Evolutionary conservation across 2,329 filamentous ascomycete species (phyloP).

Genomic region (Myriosclerotinia duriaeana): DNA sequence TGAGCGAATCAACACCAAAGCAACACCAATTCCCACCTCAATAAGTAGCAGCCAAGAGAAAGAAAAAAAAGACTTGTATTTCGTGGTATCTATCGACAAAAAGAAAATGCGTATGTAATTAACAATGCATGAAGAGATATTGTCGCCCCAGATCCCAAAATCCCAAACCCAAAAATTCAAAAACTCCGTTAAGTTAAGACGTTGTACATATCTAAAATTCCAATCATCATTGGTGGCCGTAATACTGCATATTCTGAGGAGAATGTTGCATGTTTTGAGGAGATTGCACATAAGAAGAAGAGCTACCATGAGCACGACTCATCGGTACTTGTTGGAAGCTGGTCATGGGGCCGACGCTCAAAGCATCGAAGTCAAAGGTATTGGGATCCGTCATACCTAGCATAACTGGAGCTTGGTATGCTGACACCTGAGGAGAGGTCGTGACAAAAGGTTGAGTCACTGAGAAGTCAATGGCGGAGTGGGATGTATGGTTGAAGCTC

Average conservation of each 20-base stretch:
- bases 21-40: not conserved
- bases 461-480: conserved; percentile 27
- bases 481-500: conserved; percentile 29
- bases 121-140: conserved; percentile 6
- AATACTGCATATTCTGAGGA: conserved; percentile 30
- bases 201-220: conserved; percentile 15
- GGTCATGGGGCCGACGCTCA: conserved; percentile 29
- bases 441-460: conserved; percentile 35
- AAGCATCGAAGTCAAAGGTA: conserved; percentile 32
- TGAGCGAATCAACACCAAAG: not conserved
- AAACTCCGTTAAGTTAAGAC: not conserved
- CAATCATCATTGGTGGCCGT: conserved; percentile 29
- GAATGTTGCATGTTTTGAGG: conserved; percentile 30
- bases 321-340: conserved; percentile 35
- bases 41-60: conserved; percentile 1
- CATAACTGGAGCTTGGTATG: conserved; percentile 33
- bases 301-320: conserved; percentile 34
- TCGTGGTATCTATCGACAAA: conserved; percentile 37
- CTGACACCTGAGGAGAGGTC: conserved; percentile 32
- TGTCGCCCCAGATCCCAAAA: not conserved
- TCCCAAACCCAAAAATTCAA: not conserved
- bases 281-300: conserved; percentile 35
- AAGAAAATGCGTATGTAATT: conserved; percentile 24
- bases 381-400: conserved; percentile 32
- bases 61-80: conserved; percentile 24